A percentile compares a stretch with the other conserved stretches of the same genome.
These are phyloP conservation scores for Carex myosuroides DNA, from an alignment of 176 grass and related monocot genomes.

Conservation along the genomic window DNA sequence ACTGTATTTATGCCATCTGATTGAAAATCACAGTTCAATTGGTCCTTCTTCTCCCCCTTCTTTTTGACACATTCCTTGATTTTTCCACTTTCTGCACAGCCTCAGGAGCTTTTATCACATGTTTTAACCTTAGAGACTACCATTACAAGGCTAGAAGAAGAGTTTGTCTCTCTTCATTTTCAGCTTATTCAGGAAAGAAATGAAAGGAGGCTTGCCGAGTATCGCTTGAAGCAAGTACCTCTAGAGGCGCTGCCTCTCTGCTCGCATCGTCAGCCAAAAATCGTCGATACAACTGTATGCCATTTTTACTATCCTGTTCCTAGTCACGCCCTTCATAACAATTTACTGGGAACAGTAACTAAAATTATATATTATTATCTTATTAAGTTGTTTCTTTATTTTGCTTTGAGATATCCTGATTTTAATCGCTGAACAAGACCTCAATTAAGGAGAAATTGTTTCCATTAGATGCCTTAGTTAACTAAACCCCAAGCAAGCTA, in stretches of 20 bases:
- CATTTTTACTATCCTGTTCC: background rate
- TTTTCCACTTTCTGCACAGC: constrained; percentile 24
- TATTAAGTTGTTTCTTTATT: background rate
- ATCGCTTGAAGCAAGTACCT: constrained; percentile 49
- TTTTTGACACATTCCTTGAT: background rate
- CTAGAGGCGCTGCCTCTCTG: constrained; percentile 14
- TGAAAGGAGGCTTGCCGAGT: constrained; percentile 78
- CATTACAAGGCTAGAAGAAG: constrained; percentile 70
- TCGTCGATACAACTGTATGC: constrained; percentile 19
- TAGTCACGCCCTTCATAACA: background rate
- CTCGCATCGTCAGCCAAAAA: constrained; percentile 28
- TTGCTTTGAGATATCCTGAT: background rate
- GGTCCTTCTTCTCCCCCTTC: background rate
- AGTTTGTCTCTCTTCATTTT: constrained; percentile 77
- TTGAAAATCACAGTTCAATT: background rate
- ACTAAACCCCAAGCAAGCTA: background rate
- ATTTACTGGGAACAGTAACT: background rate
- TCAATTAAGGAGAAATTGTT: background rate
- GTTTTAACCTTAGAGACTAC: constrained; percentile 52
- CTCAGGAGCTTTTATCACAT: constrained; percentile 72
- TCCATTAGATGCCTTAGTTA: background rate
- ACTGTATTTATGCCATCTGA: background rate
- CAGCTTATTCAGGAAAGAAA: constrained; percentile 96
- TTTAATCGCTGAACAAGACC: background rate
- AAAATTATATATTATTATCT: background rate